A percentile compares a stretch with the other conserved stretches of the same genome.
phyloP scores from a whole-genome alignment of 805 yeast species.

The Lipomyces japonicus region DNA sequence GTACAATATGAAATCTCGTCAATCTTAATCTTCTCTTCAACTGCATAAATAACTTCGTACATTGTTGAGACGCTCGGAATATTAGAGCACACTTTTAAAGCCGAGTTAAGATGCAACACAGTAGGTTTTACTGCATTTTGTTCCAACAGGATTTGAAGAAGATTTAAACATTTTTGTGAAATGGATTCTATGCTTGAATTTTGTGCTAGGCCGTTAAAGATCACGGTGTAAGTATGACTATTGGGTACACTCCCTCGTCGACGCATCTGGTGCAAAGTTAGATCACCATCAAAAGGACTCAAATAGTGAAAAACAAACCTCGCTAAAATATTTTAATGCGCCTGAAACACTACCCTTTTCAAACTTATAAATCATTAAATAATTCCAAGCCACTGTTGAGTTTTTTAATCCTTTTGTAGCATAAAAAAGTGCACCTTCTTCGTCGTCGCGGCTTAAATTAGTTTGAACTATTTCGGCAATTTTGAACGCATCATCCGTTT shows the following conservation, averaged over 20 bases:
- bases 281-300: not conserved
- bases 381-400: conserved; percentile 23
- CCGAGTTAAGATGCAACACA: conserved; percentile 17
- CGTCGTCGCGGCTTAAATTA: not conserved
- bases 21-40: conserved; percentile 5
- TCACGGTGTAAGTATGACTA: conserved; percentile 12
- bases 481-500: not conserved
- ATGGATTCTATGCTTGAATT: conserved; percentile 9
- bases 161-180: not conserved
- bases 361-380: conserved; percentile 9
- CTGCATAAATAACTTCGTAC: conserved; percentile 14
- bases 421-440: not conserved
- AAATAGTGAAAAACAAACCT: conserved; percentile 2
- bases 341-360: conserved; percentile 1
- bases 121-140: not conserved
- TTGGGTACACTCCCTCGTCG: conserved; percentile 14
- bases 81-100: conserved; percentile 15
- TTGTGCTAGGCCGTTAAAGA: conserved; percentile 20
- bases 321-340: conserved; percentile 10
- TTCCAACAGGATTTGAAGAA: conserved; percentile 7
- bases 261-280: conserved; percentile 9
- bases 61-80: conserved; percentile 1
- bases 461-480: not conserved
- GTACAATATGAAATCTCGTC: conserved; percentile 10
- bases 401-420: not conserved